Evolutionary conservation across 2,329 filamentous ascomycete genomes (phyloP).

Genomic region (Ceratocystis huliohia): DNA sequence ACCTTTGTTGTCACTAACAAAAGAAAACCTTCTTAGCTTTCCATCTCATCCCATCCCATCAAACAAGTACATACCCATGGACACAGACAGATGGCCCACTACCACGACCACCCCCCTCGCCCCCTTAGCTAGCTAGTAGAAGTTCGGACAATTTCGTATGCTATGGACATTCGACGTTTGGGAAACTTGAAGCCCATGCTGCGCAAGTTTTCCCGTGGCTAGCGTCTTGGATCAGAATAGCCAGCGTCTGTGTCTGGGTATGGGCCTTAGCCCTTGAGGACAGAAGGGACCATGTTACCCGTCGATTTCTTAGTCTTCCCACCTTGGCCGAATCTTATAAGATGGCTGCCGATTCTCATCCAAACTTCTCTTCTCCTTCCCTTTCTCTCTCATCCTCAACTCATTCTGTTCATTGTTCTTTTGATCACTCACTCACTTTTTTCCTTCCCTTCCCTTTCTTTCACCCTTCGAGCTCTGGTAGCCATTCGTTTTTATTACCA

Average conservation of each 20-base stretch:
- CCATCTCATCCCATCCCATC: too few relatives aligned
- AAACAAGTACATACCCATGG: too few relatives aligned
- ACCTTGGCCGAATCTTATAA: neutral
- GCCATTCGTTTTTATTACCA: constrained; percentile 15
- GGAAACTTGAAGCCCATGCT: neutral
- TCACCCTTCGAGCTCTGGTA: constrained; percentile 16
- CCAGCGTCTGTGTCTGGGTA: too few relatives aligned
- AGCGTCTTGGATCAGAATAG: neutral
- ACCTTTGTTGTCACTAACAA: too few relatives aligned
- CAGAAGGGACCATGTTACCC: neutral
- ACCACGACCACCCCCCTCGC: neutral
- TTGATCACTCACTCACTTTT: constrained; percentile 13
- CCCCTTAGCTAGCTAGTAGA: neutral
- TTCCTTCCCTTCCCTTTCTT: neutral
- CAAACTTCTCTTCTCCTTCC: neutral
- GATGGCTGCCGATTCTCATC: neutral
- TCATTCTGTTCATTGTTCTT: constrained; percentile 5
- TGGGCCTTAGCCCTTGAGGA: too few relatives aligned
- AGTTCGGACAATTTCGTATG: neutral
- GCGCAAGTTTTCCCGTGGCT: neutral
- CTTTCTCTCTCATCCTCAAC: constrained; percentile 10
- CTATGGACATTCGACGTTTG: neutral
- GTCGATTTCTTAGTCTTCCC: neutral
- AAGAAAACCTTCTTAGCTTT: too few relatives aligned
- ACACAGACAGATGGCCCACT: too few relatives aligned